Evolutionary conservation across 139 green algal species (phyloP), one percentile per base, ranked within the genome.

Genomic region (Ettlia oleoabundans): DNA sequence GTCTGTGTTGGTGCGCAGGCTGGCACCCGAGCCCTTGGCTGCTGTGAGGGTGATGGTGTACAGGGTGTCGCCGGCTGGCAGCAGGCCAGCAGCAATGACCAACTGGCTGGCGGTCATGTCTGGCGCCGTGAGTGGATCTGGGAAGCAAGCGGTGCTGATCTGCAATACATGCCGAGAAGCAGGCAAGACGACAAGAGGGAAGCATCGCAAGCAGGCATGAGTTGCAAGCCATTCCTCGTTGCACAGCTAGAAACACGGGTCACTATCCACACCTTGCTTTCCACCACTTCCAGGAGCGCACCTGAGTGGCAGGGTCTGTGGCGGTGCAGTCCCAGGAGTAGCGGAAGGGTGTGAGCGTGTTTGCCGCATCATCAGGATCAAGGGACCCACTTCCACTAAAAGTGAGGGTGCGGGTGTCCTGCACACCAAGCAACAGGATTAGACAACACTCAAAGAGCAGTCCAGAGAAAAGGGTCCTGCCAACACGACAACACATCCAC

Each of bases 281-380:
- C n/a, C n/a, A n/a, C n/a, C n/a, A n/a, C n/a, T n/a, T n/a, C n/a
- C n/a, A n/a, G n/a, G n/a, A 15, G 47, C 13, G 47, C 47, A 41
- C 69, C 69, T 78, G 51, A 2, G 51, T 78, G 51, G 33, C 33
- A 4, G 72, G 28, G 22, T 78, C 72, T 0, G 22, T n/a, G 3
- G 32, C 33, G 3, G 72, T 78, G 72, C 72, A 78, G 21, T 6
- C 33, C 72, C 72, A 78, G 15, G 15, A 24, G 72, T 67, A 78
- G 72, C 33, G 41, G 72, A 65, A 78, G 51, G 51, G 51, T 2
- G 21, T 65, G 47, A 24, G 51, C 42, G 53, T 78, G 72, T 66
- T 78, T 47, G 51, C 22, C 0, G 51, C 51, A 33, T 78, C 72
- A 13, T 67, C 51, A n/a, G 72, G 72, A 32, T 78, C 72, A 19